These are phyloP conservation scores for Dysphania ambrosioides DNA, from an alignment of 148 eudicot species.

Conservation along the genomic window DNA sequence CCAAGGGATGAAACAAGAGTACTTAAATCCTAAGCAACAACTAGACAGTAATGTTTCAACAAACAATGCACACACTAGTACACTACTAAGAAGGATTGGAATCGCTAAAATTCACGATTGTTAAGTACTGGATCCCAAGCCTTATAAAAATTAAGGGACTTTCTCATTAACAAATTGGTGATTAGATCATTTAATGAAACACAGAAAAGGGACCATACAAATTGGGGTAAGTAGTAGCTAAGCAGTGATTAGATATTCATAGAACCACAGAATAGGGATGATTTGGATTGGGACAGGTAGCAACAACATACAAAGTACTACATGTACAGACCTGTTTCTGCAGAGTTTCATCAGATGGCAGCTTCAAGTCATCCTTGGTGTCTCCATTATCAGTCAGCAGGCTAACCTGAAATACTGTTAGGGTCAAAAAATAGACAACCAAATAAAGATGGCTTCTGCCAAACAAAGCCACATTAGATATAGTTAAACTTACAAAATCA, in stretches of 20 bases:
- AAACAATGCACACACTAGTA: too few species aligned
- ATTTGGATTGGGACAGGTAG: too few species aligned
- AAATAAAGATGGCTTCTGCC: background rate
- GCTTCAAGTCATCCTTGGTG: conserved; percentile 84
- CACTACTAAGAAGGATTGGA: too few species aligned
- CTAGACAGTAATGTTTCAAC: too few species aligned
- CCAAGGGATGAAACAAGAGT: background rate
- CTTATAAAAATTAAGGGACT: too few species aligned
- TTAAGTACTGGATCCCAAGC: too few species aligned
- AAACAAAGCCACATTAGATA: background rate
- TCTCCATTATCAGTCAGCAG: conserved; percentile 70
- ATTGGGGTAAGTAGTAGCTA: too few species aligned
- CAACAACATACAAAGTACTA: background rate
- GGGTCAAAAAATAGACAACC: background rate
- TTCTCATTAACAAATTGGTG: background rate
- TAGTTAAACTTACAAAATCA: conserved; percentile 50
- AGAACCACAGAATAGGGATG: background rate
- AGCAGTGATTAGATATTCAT: too few species aligned
- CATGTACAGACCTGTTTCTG: conserved; percentile 51
- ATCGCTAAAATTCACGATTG: too few species aligned
- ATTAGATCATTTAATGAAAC: background rate
- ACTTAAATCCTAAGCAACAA: background rate
- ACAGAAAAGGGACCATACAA: background rate
- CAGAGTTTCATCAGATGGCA: conserved; percentile 68
- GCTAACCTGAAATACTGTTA: conserved; percentile 47